Conservation (phyloP, 139 green algal species). For the Asterochloris erici region DNA sequence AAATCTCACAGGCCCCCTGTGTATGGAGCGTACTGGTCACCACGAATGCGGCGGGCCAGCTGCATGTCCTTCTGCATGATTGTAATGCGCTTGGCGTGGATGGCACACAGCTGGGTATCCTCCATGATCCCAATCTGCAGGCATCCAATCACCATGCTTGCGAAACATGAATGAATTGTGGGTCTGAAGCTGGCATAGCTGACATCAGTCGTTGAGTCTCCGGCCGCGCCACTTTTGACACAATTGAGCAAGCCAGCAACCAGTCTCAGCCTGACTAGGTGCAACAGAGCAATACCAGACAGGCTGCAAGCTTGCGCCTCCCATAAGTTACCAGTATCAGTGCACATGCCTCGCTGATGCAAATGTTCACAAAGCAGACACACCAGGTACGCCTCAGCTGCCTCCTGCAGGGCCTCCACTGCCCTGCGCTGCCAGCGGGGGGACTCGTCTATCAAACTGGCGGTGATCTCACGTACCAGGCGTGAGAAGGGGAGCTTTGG, state of each 20-base stretch:
- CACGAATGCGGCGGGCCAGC: conserved; percentile 2
- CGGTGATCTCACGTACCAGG: conserved; percentile 95
- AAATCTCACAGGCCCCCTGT: neutral
- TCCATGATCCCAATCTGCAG: conserved; percentile 96
- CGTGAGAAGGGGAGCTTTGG: conserved; percentile 96
- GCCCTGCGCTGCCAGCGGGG: conserved; percentile 91
- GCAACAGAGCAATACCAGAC: too few relatives aligned
- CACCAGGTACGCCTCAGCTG: conserved; percentile 96
- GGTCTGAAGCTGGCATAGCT: neutral
- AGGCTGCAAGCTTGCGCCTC: too few relatives aligned
- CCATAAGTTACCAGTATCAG: neutral
- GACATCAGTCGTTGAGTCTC: neutral
- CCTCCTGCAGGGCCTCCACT: conserved; percentile 95
- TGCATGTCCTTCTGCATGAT: conserved; percentile 66
- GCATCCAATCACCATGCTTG: neutral
- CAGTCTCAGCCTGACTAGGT: too few relatives aligned
- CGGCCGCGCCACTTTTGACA: neutral
- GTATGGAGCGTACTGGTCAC: neutral
- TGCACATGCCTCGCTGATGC: neutral
- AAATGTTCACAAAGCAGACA: neutral
- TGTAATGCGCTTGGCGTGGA: conserved; percentile 92
- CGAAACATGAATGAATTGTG: neutral
- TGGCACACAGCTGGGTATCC: conserved; percentile 83
- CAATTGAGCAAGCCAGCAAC: neutral
- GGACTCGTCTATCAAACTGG: conserved; percentile 75